Conservation (phyloP, 371 early-diverging fungal species). For the Mortierella sp. region DNA sequence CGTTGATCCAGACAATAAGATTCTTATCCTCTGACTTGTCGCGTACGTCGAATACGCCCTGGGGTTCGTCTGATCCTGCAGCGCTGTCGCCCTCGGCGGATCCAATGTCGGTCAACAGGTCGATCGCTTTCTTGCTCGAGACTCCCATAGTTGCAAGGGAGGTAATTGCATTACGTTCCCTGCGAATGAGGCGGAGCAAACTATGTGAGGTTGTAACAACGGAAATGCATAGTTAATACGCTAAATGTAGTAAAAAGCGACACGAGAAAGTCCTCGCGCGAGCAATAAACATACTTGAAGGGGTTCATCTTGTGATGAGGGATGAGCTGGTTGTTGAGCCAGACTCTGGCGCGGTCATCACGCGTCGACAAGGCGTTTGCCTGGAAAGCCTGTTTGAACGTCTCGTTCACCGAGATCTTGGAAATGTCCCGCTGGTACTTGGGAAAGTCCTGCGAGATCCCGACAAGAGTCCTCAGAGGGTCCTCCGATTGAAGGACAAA, state of each 20-base stretch:
- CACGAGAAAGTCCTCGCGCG: not conserved
- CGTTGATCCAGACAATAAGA: slow-evolving; percentile 88
- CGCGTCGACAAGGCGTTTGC: slow-evolving; percentile 54
- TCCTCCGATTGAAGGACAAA: slow-evolving; percentile 69
- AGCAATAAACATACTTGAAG: slow-evolving; percentile 67
- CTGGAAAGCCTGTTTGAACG: slow-evolving; percentile 53
- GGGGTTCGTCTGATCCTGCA: slow-evolving; percentile 46
- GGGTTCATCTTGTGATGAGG: slow-evolving; percentile 71
- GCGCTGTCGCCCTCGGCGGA: slow-evolving; percentile 22
- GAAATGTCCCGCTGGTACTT: slow-evolving; percentile 83
- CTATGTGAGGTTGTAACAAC: slow-evolving; percentile 15
- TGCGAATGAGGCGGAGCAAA: slow-evolving; percentile 60
- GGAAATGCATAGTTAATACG: not conserved
- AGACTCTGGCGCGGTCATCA: slow-evolving; percentile 64
- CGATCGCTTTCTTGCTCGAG: slow-evolving; percentile 71
- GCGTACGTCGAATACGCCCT: slow-evolving; percentile 86
- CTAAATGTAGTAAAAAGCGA: not conserved
- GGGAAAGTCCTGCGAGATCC: slow-evolving; percentile 86
- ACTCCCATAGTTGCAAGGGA: slow-evolving; percentile 68
- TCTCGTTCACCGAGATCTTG: slow-evolving; percentile 56
- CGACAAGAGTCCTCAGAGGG: slow-evolving; percentile 73
- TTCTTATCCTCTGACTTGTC: slow-evolving; percentile 63
- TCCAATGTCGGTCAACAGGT: slow-evolving; percentile 68
- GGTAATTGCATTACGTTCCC: slow-evolving; percentile 62
- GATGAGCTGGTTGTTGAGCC: slow-evolving; percentile 78